Base-by-base conservation (phyloP, 371 early-diverging fungal species). In the Actinomortierella ambigua region DNA sequence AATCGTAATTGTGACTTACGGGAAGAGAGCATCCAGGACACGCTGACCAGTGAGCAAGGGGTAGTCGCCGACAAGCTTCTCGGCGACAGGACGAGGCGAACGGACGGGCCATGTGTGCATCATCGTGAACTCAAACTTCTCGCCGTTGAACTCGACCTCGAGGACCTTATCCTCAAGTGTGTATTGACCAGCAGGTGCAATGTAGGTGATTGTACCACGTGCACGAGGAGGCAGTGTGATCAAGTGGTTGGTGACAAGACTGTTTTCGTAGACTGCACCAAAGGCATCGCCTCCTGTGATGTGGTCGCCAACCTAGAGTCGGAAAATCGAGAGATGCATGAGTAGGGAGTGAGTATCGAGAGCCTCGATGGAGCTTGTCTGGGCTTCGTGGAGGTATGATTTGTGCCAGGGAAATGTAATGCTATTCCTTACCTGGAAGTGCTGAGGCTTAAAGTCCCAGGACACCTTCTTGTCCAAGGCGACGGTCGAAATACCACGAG, bases 21-120 rank as follows among this genome's bases (percentile, higher is more conserved):
- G 99, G 90, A 99, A 99, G 23, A 99, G 89, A 27, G 98, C 93
- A 71, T 99, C 99, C 67, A 99, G 85, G 17, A 99, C 98, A 79
- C 99, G 93, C 81, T 99, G 99, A 51, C 99, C 99, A 42, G 99
- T 99, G 69, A 99, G 88, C 54, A 99, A 84, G 49, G 99, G 99
- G 80, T 95, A 85, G 77, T 96, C 95, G 23, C 98, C 99, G 24
- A 94, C 87, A 50, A 99, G 82, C 82, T 99, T 99, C 66, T 99
- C 96, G 23, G 96, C 88, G 34, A 94, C 93, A 43, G 99, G 99
- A 67, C 99, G 93, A 51, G 99, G 99, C 20, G 95, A 87, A 78
- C 99, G 93, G 20, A 99, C 99, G 20, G 99, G 99, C 99, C 99
- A 99, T 49, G 88, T 79, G 63, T 99, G 99, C 84, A 94, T 90